These are phyloP conservation scores for Trichosanthes cucumerina DNA, from an alignment of 306 rosid species.

Conservation along the genomic window DNA sequence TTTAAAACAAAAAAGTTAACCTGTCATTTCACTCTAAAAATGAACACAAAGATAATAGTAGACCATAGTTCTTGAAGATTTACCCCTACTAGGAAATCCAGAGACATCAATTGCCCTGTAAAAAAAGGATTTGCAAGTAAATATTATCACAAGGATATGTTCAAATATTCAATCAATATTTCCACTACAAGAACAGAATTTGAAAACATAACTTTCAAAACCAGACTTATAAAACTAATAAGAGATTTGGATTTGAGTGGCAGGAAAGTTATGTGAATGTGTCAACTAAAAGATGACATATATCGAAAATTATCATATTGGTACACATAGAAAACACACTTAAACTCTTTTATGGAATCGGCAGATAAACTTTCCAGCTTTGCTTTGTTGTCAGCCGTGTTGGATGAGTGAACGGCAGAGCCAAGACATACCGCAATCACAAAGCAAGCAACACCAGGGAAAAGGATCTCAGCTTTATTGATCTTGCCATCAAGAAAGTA, in stretches of 20 bases:
- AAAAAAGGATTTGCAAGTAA: background rate
- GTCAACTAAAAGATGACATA: background rate
- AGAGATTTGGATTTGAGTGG: too few species aligned
- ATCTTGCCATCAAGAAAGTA: conserved; percentile 77
- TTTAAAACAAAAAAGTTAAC: background rate
- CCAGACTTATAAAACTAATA: too few species aligned
- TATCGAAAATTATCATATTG: background rate
- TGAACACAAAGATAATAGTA: background rate
- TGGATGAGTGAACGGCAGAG: conserved; percentile 72
- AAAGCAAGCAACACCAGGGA: conserved; percentile 87
- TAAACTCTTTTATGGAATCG: conserved; percentile 19
- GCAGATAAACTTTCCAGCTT: conserved; percentile 38
- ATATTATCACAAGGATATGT: background rate
- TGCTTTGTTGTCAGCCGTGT: conserved; percentile 55
- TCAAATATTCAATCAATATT: background rate
- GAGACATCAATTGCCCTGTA: background rate
- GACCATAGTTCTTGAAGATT: background rate
- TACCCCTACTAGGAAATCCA: background rate
- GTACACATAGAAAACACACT: conserved; percentile 26
- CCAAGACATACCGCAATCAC: conserved; percentile 75
- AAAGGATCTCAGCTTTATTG: conserved; percentile 71
- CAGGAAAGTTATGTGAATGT: background rate
- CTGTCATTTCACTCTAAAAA: background rate
- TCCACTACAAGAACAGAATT: background rate
- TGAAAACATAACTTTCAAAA: too few species aligned